These are phyloP conservation scores for Yarrowia keelungensis DNA, from an alignment of 805 yeast genomes.

Conservation along the genomic window DNA sequence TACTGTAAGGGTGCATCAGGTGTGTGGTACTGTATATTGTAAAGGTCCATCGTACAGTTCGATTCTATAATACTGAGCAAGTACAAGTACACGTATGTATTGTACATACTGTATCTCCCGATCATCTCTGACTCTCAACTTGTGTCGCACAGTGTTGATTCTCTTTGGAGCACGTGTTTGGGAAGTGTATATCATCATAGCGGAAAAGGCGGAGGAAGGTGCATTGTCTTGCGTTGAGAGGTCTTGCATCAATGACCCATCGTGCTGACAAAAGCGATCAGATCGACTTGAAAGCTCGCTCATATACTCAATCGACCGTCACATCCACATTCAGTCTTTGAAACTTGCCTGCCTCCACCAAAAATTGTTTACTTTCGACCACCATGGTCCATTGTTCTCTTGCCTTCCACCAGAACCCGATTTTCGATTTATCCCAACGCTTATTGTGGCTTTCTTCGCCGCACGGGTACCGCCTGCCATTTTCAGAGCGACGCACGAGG, in stretches of 20 bases:
- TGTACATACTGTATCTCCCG: too few relatives aligned
- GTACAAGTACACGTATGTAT: too few relatives aligned
- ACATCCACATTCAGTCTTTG: too few relatives aligned
- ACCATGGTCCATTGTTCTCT: neutral
- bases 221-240: too few relatives aligned
- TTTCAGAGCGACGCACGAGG: neutral
- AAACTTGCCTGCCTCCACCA: neutral
- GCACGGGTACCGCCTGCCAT: neutral
- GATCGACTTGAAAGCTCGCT: too few relatives aligned
- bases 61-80: too few relatives aligned
- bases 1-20: too few relatives aligned
- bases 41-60: too few relatives aligned
- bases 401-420: conserved; percentile 2
- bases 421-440: neutral
- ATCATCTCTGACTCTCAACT: neutral
- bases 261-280: too few relatives aligned
- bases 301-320: neutral
- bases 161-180: conserved; percentile 12
- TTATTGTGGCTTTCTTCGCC: conserved; percentile 14
- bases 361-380: neutral
- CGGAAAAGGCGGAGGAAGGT: conserved; percentile 1
- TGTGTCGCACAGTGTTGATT: neutral
- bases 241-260: too few relatives aligned
- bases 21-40: too few relatives aligned
- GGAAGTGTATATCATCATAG: neutral